These are phyloP conservation scores for Globomyces pollinis-pini DNA, from an alignment of 192 early-diverging fungal genomes.

Conservation along the genomic window DNA sequence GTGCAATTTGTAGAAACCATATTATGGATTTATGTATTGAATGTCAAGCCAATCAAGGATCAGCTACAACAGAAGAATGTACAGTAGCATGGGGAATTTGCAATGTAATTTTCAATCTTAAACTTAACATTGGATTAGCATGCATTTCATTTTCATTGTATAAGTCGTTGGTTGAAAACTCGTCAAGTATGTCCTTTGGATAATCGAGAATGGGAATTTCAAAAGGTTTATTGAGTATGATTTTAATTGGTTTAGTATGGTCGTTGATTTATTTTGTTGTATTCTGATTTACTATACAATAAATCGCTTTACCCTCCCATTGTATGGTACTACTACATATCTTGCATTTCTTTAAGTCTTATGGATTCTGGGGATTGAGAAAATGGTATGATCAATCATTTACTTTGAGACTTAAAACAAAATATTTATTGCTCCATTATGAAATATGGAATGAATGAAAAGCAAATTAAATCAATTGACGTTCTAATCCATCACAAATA, in stretches of 20 bases:
- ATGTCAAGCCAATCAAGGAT: conserved; percentile 96
- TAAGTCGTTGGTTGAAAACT: conserved; percentile 94
- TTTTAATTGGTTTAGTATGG: conserved; percentile 4
- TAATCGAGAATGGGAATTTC: conserved; percentile 97
- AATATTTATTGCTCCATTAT: no score
- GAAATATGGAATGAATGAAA: not conserved
- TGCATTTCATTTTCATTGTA: conserved; percentile 99
- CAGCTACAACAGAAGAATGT: conserved; percentile 86
- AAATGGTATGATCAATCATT: no score
- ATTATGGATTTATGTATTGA: conserved; percentile 99
- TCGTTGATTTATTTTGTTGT: no score
- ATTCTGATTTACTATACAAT: no score
- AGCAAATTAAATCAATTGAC: conserved; percentile 9
- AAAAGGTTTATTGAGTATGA: conserved; percentile 67
- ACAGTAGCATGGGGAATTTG: conserved; percentile 95
- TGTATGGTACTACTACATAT: no score
- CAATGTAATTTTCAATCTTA: conserved; percentile 85
- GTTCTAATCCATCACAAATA: conserved; percentile 34
- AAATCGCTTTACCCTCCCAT: no score
- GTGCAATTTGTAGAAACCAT: conserved; percentile 98
- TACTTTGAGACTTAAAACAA: no score
- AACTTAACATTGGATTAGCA: conserved; percentile 49
- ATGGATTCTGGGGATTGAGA: no score
- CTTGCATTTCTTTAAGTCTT: no score
- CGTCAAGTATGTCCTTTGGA: conserved; percentile 95